Evolutionary conservation across 2,329 filamentous ascomycete genomes (phyloP).

Genomic region (Aspergillus uvarum): DNA sequence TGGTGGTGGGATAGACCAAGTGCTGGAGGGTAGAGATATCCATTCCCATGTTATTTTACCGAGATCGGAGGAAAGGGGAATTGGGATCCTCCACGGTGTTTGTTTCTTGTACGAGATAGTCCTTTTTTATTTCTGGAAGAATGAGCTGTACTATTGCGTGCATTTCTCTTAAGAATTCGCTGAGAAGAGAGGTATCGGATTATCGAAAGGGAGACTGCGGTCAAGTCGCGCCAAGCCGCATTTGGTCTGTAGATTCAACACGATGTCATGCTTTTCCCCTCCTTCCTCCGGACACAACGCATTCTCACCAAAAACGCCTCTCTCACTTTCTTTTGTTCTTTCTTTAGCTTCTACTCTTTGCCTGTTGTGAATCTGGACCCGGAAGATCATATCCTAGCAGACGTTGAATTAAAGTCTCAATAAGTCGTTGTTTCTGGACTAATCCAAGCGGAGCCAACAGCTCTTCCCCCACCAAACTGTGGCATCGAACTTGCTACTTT

Average conservation of each 20-base stretch:
- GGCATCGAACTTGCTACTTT: conserved; percentile 17
- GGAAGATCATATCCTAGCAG: not conserved
- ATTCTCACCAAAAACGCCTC: not conserved
- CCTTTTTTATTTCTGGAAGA: not conserved
- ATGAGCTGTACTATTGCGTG: not conserved
- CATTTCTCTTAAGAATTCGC: no score
- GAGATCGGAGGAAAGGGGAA: conserved; percentile 12
- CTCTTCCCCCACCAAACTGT: conserved; percentile 15
- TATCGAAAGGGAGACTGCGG: no score
- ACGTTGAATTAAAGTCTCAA: not conserved
- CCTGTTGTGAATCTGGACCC: no score
- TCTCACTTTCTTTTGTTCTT: not conserved
- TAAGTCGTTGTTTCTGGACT: not conserved
- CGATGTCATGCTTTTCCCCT: not conserved
- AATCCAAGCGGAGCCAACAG: not conserved
- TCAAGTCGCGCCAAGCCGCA: not conserved
- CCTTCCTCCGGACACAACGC: not conserved
- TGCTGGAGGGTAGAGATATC: conserved; percentile 2
- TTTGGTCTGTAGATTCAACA: not conserved
- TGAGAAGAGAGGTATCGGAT: no score
- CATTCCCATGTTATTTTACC: conserved; percentile 16
- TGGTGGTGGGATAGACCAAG: conserved; percentile 18
- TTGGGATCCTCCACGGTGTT: conserved; percentile 18
- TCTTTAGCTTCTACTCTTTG: not conserved
- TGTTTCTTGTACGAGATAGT: conserved; percentile 27